A percentile compares a stretch with the other conserved stretches of the same genome.
Evolutionary conservation across 2,329 filamentous ascomycete species (phyloP).

Genomic region (Juglanconis oblonga): DNA sequence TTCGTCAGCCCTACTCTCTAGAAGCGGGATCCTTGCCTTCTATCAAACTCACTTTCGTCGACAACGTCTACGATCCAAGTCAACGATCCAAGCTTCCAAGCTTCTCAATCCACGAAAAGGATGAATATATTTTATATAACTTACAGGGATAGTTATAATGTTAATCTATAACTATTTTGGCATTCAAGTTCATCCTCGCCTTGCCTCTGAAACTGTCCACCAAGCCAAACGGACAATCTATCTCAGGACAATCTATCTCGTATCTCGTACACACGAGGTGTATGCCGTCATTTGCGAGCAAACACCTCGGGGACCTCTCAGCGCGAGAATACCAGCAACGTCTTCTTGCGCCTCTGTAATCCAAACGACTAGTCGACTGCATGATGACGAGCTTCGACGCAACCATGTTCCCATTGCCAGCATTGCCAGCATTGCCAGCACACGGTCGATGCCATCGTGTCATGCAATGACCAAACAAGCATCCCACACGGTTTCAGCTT

Average conservation of each 20-base stretch:
- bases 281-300: neutral
- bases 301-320: neutral
- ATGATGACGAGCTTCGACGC: slow-evolving; percentile 7
- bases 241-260: too few species aligned
- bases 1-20: neutral
- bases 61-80: too few species aligned
- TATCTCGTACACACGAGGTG: too few species aligned
- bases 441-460: neutral
- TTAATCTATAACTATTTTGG: neutral
- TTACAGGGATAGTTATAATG: neutral
- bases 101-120: too few species aligned
- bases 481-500: neutral
- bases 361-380: neutral
- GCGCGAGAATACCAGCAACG: too few species aligned
- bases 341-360: too few species aligned
- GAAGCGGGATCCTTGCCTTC: neutral
- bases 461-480: neutral
- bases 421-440: neutral
- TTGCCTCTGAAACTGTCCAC: too few species aligned
- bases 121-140: neutral
- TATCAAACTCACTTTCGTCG: neutral
- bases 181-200: neutral
- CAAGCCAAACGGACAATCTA: too few species aligned
- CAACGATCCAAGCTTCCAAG: too few species aligned
- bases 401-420: neutral